Percentiles rank a stretch among this genome's conserved stretches.
Evolutionary conservation across 192 early-diverging fungal genomes (phyloP).

Genomic region (Obelidium mucronatum): DNA sequence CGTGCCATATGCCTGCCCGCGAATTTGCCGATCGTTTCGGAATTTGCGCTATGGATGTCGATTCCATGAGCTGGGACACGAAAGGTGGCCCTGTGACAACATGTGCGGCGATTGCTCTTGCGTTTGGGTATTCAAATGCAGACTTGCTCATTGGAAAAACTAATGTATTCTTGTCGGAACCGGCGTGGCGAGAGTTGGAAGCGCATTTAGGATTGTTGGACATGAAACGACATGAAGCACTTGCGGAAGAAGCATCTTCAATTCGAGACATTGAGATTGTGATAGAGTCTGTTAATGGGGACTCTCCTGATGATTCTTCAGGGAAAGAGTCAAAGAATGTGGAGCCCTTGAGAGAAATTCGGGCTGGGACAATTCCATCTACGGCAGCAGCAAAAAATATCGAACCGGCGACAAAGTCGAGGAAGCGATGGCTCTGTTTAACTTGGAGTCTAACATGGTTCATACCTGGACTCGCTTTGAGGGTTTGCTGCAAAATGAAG

Average conservation of each 20-base stretch:
- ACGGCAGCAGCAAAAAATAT: neutral
- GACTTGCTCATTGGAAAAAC: neutral
- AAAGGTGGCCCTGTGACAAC: neutral
- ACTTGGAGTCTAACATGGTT: slow-evolving; percentile 86
- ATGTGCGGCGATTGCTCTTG: slow-evolving; percentile 8
- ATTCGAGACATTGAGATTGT: slow-evolving; percentile 11
- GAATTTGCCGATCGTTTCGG: neutral
- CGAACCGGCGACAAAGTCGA: slow-evolving; percentile 54
- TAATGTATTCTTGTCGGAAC: slow-evolving; percentile 42
- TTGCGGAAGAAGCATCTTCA: slow-evolving; percentile 12
- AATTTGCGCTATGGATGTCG: neutral
- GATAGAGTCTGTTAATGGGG: slow-evolving; percentile 23
- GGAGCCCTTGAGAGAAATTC: slow-evolving; percentile 18
- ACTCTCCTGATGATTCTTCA: slow-evolving; percentile 28
- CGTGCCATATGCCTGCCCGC: neutral
- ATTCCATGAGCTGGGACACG: neutral
- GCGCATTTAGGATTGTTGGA: slow-evolving; percentile 36
- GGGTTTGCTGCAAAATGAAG: slow-evolving; percentile 70
- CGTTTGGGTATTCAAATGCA: neutral
- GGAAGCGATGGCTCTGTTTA: slow-evolving; percentile 67
- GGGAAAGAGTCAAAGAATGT: too few species aligned
- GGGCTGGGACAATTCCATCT: slow-evolving; percentile 2
- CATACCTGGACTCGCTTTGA: slow-evolving; percentile 66
- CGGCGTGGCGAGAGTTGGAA: slow-evolving; percentile 38
- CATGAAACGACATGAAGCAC: neutral